phyloP scores from a whole-genome alignment of 73 alveolate genomes.

The Tetrahymena elliotti region DNA sequence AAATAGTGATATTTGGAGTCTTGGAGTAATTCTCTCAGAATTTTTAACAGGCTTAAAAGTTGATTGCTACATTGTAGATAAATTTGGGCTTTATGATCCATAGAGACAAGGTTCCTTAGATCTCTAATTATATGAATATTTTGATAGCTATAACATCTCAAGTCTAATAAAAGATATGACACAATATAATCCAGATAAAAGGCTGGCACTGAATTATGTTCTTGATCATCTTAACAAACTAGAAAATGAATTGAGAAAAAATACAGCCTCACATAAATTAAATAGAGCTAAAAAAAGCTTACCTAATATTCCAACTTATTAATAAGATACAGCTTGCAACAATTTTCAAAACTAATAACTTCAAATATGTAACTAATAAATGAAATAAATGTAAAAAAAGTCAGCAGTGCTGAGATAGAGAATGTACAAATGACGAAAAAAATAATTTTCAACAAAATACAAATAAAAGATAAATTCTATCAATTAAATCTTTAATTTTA shows the following conservation, averaged over 20 bases:
- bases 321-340: not conserved
- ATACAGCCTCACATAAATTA: not conserved
- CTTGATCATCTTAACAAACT: not conserved
- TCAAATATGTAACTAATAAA: not conserved
- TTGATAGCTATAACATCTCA: not conserved
- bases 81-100: not conserved
- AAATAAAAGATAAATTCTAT: no score
- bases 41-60: not conserved
- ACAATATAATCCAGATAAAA: not conserved
- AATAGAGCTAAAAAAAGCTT: not conserved
- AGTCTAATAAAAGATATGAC: not conserved
- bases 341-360: no score
- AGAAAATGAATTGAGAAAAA: not conserved
- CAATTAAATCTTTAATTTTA: no score
- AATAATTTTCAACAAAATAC: no score
- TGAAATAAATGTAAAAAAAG: no score
- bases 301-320: not conserved
- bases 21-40: not conserved
- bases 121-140: not conserved
- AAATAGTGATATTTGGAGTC: not conserved
- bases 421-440: not conserved
- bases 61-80: not conserved
- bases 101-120: not conserved
- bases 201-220: not conserved
- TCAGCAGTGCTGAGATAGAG: not conserved